Conservation (phyloP, 768 basidiomycete genomes). For the Boletus pseudo-olivaceus region DNA sequence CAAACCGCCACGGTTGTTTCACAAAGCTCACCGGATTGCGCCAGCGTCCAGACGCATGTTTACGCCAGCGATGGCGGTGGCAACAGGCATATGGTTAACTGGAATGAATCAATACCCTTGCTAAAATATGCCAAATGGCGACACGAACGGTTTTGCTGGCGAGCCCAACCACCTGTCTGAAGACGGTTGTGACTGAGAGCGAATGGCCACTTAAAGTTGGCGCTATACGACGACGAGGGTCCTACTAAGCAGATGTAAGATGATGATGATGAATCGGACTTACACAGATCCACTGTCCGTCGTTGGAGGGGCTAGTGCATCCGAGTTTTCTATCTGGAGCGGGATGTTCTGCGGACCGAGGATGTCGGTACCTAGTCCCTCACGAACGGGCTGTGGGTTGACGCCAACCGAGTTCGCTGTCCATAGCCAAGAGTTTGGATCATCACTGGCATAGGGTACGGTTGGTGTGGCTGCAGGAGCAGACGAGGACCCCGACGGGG, state of each 20-base stretch:
- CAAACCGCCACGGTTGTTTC: neutral
- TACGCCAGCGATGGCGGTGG: conserved; percentile 38
- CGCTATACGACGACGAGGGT: conserved; percentile 11
- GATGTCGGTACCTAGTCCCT: conserved; percentile 41
- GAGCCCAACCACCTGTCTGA: conserved; percentile 63
- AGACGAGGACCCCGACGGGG: conserved; percentile 23
- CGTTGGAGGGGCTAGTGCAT: conserved; percentile 55
- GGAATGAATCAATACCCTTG: neutral
- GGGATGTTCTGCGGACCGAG: conserved; percentile 57
- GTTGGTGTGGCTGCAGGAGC: conserved; percentile 39
- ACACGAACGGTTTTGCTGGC: conserved; percentile 52
- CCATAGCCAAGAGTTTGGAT: conserved; percentile 48
- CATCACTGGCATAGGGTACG: conserved; percentile 40
- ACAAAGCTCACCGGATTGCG: conserved; percentile 35
- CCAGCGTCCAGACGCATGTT: conserved; percentile 42
- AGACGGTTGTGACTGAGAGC: conserved; percentile 57
- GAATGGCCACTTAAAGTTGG: conserved; percentile 64
- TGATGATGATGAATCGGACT: conserved; percentile 7
- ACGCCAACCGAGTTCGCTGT: conserved; percentile 21
- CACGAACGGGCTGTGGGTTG: conserved; percentile 44
- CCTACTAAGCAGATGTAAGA: neutral
- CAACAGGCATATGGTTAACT: conserved; percentile 41
- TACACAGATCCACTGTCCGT: conserved; percentile 57
- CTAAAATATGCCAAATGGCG: neutral
- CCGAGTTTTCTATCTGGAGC: conserved; percentile 54